Evolutionary conservation across 2,329 filamentous ascomycete species (phyloP).

Genomic region (Aspergillus ibericus): DNA sequence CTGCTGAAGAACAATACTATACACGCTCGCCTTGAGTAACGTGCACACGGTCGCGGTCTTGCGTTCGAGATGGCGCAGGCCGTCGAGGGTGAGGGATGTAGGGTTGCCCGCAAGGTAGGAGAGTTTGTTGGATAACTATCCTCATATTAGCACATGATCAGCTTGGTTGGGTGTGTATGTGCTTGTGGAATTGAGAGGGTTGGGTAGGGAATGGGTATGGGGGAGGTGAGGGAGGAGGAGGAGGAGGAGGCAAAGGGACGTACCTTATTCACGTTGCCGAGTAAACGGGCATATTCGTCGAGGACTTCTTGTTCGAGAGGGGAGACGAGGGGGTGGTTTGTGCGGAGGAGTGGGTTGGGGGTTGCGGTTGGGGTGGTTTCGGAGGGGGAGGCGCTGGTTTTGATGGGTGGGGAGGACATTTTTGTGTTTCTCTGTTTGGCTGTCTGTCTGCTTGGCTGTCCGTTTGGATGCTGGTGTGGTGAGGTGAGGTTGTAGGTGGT

Average conservation of each 20-base stretch:
- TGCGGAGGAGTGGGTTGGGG: constrained; percentile 39
- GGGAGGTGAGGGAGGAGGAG: background rate
- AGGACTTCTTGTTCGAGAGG: constrained; percentile 91
- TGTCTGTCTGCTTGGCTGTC: background rate
- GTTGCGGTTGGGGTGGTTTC: constrained; percentile 14
- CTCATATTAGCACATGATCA: background rate
- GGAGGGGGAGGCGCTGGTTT: background rate
- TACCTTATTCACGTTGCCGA: constrained; percentile 90
- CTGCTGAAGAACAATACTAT: constrained; percentile 97
- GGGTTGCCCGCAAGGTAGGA: constrained; percentile 61
- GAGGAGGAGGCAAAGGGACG: background rate
- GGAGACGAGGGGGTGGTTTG: constrained; percentile 53
- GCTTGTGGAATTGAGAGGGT: background rate
- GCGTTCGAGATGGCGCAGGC: constrained; percentile 81
- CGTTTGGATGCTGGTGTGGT: background rate
- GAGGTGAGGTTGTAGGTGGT: background rate
- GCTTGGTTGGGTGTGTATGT: too few relatives aligned
- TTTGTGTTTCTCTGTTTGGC: background rate
- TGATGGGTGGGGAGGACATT: background rate
- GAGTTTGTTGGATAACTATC: constrained; percentile 43
- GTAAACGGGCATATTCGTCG: constrained; percentile 85
- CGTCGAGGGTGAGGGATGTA: constrained; percentile 75
- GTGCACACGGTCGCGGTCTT: constrained; percentile 96
- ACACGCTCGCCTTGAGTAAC: constrained; percentile 94
- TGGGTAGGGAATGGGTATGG: background rate